Evolutionary conservation across 1,284 basidiomycete species (phyloP).

Genomic region (Gomphus bonarii): DNA sequence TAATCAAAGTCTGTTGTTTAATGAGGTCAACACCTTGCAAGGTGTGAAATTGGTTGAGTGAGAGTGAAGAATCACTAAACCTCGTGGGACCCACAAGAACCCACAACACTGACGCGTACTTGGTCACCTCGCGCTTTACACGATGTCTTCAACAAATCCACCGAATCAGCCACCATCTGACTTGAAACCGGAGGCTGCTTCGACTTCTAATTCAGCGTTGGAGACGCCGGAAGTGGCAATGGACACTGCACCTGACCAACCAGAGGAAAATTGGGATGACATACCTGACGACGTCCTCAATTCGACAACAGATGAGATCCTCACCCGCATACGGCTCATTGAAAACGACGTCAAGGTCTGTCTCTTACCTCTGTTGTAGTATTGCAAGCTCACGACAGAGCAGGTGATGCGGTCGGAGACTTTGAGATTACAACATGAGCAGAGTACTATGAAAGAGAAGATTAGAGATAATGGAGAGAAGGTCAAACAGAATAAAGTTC

Average conservation of each 20-base stretch:
- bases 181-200: slow-evolving; percentile 24
- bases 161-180: slow-evolving; percentile 39
- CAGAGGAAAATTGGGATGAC: slow-evolving; percentile 71
- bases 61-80: neutral
- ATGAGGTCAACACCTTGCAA: no score
- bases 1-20: no score
- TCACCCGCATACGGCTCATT: slow-evolving; percentile 80
- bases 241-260: slow-evolving; percentile 64
- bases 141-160: slow-evolving; percentile 58
- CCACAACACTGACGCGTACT: slow-evolving; percentile 8
- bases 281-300: slow-evolving; percentile 73
- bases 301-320: slow-evolving; percentile 72
- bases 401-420: slow-evolving; percentile 95
- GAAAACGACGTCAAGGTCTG: slow-evolving; percentile 90
- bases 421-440: slow-evolving; percentile 86
- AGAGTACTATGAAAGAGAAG: slow-evolving; percentile 94
- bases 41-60: no score
- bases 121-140: slow-evolving; percentile 11
- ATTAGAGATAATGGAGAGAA: slow-evolving; percentile 98
- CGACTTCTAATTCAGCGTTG: slow-evolving; percentile 25
- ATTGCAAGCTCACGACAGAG: neutral
- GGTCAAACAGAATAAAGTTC: slow-evolving; percentile 98
- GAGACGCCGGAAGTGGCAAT: slow-evolving; percentile 38
- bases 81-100: neutral
- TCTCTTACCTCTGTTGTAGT: slow-evolving; percentile 7